These are phyloP conservation scores for Melanomma pulvis-pyrius DNA, from an alignment of 495 filamentous ascomycete species.

Conservation along the genomic window DNA sequence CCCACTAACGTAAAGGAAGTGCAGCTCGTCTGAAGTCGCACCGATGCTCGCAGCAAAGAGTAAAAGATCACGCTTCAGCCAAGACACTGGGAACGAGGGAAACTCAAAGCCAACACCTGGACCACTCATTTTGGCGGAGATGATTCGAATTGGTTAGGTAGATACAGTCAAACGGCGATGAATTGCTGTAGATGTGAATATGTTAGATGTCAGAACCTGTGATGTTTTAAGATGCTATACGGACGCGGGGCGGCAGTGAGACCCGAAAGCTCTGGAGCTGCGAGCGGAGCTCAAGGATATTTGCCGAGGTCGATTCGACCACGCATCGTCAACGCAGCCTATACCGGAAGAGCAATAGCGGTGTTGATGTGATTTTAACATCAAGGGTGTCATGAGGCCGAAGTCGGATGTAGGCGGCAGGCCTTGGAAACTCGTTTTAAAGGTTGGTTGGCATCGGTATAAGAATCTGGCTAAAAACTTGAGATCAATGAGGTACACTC, in stretches of 20 bases:
- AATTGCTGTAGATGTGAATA: background rate
- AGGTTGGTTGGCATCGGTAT: background rate
- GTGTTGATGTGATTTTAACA: background rate
- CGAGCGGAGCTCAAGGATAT: conserved; percentile 6
- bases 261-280: conserved; percentile 11
- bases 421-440: background rate
- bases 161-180: background rate
- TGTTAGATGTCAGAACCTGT: background rate
- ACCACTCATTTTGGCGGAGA: background rate
- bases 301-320: conserved; percentile 32
- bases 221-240: background rate
- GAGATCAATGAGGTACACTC: background rate
- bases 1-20: conserved; percentile 77
- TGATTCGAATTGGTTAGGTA: background rate
- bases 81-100: conserved; percentile 69
- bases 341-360: conserved; percentile 1
- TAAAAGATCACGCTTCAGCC: conserved; percentile 83
- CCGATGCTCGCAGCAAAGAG: conserved; percentile 89
- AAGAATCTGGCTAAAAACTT: too few species aligned
- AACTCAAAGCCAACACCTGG: conserved; percentile 57
- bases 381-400: background rate
- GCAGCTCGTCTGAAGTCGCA: conserved; percentile 74
- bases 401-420: background rate
- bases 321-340: conserved; percentile 7
- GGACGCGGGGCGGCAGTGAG: conserved; percentile 9